These are phyloP conservation scores for Pythium brachiatum DNA, from an alignment of 352 stramenopile genomes.

Conservation along the genomic window DNA sequence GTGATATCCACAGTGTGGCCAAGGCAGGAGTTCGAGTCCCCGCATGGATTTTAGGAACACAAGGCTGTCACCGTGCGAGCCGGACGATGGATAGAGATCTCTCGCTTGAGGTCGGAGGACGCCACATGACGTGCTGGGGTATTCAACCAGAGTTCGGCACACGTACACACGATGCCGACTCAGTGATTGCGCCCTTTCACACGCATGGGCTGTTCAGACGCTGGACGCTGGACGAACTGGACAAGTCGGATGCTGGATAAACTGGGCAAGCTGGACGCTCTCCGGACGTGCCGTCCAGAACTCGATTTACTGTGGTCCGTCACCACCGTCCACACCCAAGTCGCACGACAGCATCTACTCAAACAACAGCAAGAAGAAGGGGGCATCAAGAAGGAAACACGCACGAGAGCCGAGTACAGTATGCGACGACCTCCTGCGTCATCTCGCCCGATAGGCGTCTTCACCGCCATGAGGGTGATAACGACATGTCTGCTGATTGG, in stretches of 20 bases:
- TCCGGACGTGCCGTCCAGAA: background rate
- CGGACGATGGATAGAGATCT: background rate
- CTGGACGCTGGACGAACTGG: background rate
- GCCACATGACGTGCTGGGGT: slow-evolving; percentile 2
- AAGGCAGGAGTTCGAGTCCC: background rate
- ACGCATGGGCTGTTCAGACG: background rate
- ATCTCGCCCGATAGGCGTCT: background rate
- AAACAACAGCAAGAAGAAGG: background rate
- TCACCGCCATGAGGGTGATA: background rate
- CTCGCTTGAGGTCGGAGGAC: no score
- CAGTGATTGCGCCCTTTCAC: background rate
- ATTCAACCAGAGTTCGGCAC: background rate
- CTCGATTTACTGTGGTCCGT: background rate
- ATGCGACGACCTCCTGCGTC: background rate
- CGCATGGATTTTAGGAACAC: background rate
- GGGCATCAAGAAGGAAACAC: background rate
- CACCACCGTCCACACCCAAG: background rate
- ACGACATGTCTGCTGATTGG: background rate
- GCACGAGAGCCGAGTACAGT: background rate
- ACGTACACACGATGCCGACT: background rate
- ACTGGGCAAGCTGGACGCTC: background rate
- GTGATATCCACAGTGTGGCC: background rate
- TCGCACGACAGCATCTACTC: background rate
- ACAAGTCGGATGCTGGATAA: background rate
- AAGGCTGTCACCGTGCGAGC: background rate